Base-by-base conservation (phyloP, 2,329 filamentous ascomycete genomes). In the Lasiodiplodia citricola region DNA sequence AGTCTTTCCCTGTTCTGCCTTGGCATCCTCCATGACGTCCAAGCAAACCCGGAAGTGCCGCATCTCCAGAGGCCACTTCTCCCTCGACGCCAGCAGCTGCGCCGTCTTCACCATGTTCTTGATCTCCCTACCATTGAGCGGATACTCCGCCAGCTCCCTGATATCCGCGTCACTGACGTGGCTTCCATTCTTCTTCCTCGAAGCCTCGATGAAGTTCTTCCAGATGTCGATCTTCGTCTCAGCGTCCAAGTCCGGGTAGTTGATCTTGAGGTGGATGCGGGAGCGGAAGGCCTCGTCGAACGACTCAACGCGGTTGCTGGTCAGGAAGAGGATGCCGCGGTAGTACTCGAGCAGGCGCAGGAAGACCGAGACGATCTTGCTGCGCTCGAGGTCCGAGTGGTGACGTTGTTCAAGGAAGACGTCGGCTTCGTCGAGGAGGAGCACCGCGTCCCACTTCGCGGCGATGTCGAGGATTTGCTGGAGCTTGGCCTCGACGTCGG, bases 361-460 rank as follows among this genome's bases (percentile, higher is more conserved):
- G 63, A 66, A 66, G 21, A 66, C 18, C 5, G 71, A 69, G 2
- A 73, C 72, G 3, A 87, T 77, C 63, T 82, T 84, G 73, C 87
- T 87, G n/a, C 84, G 80, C 51, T 78, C 77, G 18, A 87, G 80
- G 71, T 87, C 81, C 50, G 79, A 78, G 50, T 80, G 79, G 66
- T 82, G 77, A 6, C 85, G 80, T 74, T 82, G 78, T 1, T 82
- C 81, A 75, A 87, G 82, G 74, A 86, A 87, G 3, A 87, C 83
- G 69, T 87, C 85, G 8, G 85, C 84, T 74, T 87, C 85, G 70
- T 87, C 85, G 4, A 87, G 80, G 4, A 87, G 77, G 21, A 87
- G 75, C 10, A 87, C 82, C 8, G 83, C 84, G 21, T 83, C 80
- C 85, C 85, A 87, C n/a, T 80, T 80, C 0, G 82, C 80, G 2